A percentile compares a stretch with the other conserved stretches of the same genome.
Evolutionary conservation across 2,329 filamentous ascomycete genomes (phyloP).

Genomic region (Metarhizium rileyi): DNA sequence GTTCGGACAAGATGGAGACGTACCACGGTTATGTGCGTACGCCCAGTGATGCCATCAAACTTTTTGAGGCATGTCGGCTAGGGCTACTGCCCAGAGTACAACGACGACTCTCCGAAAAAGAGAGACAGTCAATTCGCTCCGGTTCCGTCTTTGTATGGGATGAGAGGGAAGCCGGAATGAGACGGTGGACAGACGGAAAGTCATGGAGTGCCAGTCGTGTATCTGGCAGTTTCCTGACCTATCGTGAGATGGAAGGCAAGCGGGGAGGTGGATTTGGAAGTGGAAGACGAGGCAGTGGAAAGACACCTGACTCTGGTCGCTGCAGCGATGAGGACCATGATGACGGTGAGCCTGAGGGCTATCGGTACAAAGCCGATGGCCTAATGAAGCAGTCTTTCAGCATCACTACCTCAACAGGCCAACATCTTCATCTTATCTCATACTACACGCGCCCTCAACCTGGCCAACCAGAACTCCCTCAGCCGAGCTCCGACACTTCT

Average conservation of each 20-base stretch:
- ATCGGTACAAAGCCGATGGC: conserved; percentile 90
- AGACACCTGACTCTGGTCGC: conserved; percentile 74
- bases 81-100: conserved; percentile 87
- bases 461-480: conserved; percentile 60
- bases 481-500: conserved; percentile 71
- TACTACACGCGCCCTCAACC: conserved; percentile 83
- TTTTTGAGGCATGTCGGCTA: conserved; percentile 94
- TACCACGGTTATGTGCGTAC: conserved; percentile 92
- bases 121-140: conserved; percentile 89
- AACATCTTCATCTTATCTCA: conserved; percentile 94
- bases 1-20: conserved; percentile 67
- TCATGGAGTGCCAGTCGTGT: conserved; percentile 98
- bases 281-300: conserved; percentile 50
- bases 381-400: conserved; percentile 99
- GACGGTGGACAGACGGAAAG: conserved; percentile 96
- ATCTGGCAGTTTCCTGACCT: conserved; percentile 93
- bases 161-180: conserved; percentile 95
- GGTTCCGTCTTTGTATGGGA: conserved; percentile 99
- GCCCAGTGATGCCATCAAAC: conserved; percentile 91
- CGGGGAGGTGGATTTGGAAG: conserved; percentile 66
- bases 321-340: conserved; percentile 80
- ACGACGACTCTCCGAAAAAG: conserved; percentile 87
- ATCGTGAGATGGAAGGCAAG: conserved; percentile 98
- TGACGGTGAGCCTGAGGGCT: conserved; percentile 78
- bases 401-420: conserved; percentile 80